Conservation (phyloP, 306 rosid genomes). For the Urtica urens region DNA sequence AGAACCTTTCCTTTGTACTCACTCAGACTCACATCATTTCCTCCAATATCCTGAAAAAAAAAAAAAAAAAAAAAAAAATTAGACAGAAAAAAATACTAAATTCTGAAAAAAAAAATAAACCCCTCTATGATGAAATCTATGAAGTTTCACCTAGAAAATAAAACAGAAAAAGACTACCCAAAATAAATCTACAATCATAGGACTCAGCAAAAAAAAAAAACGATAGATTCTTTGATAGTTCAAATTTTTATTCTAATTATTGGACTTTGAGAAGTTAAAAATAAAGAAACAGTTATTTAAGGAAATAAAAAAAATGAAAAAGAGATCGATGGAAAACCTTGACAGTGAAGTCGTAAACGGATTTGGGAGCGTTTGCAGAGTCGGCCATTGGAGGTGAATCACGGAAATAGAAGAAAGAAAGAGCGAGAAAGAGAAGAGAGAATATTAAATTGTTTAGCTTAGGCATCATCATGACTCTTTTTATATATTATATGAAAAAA, state of each 20-base stretch:
- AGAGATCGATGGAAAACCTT: constrained; percentile 29
- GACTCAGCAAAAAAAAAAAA: too few species aligned
- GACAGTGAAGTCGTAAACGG: constrained; percentile 71
- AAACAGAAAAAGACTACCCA: too few species aligned
- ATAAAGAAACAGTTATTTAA: background rate
- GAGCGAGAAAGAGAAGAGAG: constrained; percentile 28
- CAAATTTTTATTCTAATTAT: too few species aligned
- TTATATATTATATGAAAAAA: too few species aligned
- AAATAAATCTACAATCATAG: too few species aligned
- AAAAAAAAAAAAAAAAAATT: constrained; percentile 2
- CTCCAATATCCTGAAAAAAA: constrained; percentile 50
- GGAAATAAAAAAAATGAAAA: background rate
- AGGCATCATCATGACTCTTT: too few species aligned
- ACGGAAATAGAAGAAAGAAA: constrained; percentile 27
- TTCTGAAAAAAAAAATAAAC: background rate
- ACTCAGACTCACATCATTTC: constrained; percentile 60
- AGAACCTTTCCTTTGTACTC: constrained; percentile 65
- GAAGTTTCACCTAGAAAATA: background rate
- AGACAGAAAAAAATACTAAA: background rate
- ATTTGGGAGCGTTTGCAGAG: constrained; percentile 41
- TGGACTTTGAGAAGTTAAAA: too few species aligned
- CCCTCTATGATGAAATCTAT: too few species aligned
- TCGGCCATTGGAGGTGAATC: constrained; percentile 37
- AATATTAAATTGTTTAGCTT: constrained; percentile 20
- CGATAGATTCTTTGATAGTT: too few species aligned